Conservation (phyloP, 345 rosid genomes). For the Leavenworthia alabamica region DNA sequence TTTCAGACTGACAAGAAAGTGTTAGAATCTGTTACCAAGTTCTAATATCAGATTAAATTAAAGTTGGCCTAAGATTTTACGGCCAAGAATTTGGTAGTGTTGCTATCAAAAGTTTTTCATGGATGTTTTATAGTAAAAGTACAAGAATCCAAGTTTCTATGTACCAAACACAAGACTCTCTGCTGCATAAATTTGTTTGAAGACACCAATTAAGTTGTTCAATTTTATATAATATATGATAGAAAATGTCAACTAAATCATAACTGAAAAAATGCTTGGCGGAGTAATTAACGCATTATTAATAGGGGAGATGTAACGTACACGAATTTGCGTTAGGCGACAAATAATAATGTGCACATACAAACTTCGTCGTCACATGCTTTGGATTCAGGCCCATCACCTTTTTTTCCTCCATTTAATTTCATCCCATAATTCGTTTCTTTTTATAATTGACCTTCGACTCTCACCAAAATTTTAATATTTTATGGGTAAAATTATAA, state of each 20-base stretch:
- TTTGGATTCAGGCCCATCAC: conserved; percentile 20
- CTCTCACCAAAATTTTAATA: not conserved
- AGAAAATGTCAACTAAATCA: not conserved
- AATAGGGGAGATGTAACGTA: conserved; percentile 22
- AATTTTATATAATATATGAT: not conserved
- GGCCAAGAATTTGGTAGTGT: not conserved
- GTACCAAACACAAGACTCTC: not conserved
- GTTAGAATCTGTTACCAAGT: too few relatives aligned
- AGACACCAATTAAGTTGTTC: not conserved
- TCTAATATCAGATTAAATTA: too few relatives aligned
- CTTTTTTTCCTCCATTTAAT: not conserved
- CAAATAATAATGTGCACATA: conserved; percentile 18
- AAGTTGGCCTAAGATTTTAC: not conserved
- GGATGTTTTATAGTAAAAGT: not conserved
- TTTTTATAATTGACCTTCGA: not conserved
- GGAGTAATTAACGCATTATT: conserved; percentile 27
- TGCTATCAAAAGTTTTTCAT: not conserved
- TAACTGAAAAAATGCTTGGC: conserved; percentile 6
- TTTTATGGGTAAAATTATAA: not conserved
- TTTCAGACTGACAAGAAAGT: too few relatives aligned
- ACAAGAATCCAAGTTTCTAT: not conserved
- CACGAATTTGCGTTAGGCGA: conserved; percentile 25
- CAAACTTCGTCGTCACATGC: conserved; percentile 23
- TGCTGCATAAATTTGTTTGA: not conserved
- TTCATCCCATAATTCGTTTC: not conserved